Evolutionary conservation across 2,329 filamentous ascomycete species (phyloP), one percentile per base, ranked within the genome.

Genomic region (Pseudonectria foliicola): DNA sequence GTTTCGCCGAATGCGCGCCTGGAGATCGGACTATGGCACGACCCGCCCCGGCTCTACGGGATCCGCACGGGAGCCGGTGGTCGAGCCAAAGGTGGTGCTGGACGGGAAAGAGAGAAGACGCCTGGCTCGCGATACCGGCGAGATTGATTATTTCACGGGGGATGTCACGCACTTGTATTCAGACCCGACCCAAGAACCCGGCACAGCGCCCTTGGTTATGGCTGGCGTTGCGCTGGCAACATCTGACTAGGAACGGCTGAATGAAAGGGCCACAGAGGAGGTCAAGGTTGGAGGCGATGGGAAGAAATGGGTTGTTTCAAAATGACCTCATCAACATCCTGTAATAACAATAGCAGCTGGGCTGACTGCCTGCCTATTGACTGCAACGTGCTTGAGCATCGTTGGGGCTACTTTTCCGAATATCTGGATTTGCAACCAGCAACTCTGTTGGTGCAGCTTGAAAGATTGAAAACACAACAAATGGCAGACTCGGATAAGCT

Each of bases 171-270:
- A 42, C 31, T 35, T 35, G 18, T 34, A 41, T 16, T 42, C 46
- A 32, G 49, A 45, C 36, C 46, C 48, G 18, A 34, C 26, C 13
- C 43, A 31, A 5, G 44, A 41, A 10, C 41, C 50, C 25, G 45
- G 46, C 18, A 45, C 50, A 16, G 44, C 42, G 21, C 49, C 52
- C 7, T 37, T 56, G 29, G 54, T 41, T 21, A 39, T 50, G 37
- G 55, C 53, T 6, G 52, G 51, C 13, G 37, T 55, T 29, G 37
- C 49, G 13, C 28, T 59, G 42, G 57, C 54, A 23, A 49, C 50
- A 23, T 43, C 44, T 15, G 50, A 60, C n/a, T 40, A 61, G 24
- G 58, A 61, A 24, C 49, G 55, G n/a, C 37, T 60, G 33, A 59
- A 52, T 32, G 27, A 35, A 29, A 48, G 46, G 42, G 52, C 56